phyloP scores from a whole-genome alignment of 169 alveolate species.

The Toxoplasma gondii region DNA sequence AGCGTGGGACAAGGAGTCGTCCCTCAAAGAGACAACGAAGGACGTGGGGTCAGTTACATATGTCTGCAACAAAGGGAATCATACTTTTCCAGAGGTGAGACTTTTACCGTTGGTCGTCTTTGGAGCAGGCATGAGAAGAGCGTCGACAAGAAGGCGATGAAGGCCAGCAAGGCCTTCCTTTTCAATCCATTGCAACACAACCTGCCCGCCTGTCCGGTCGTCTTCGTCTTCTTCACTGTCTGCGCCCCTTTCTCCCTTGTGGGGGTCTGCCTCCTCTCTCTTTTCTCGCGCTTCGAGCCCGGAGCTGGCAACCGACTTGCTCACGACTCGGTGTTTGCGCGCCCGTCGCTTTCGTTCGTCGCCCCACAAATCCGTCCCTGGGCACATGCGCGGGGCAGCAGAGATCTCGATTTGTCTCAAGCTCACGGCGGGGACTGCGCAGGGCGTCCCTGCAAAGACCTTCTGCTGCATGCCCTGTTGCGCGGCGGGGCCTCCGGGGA shows the following conservation, averaged over 20 bases:
- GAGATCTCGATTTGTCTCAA: background rate
- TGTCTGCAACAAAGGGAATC: too few species aligned
- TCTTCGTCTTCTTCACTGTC: background rate
- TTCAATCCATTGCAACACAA: background rate
- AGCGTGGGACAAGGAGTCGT: too few species aligned
- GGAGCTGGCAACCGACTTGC: too few species aligned
- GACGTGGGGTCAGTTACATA: too few species aligned
- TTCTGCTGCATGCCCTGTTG: background rate
- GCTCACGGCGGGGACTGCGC: background rate
- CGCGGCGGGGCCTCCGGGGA: background rate
- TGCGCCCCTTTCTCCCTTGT: background rate
- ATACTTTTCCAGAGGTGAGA: background rate
- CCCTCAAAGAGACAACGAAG: too few species aligned
- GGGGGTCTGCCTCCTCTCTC: background rate
- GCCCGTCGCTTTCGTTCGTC: background rate
- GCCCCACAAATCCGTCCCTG: background rate
- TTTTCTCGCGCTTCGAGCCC: background rate
- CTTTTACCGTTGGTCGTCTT: conserved; percentile 10
- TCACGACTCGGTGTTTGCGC: background rate
- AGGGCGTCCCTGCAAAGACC: background rate
- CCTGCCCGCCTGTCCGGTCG: background rate
- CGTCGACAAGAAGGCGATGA: conserved; percentile 34
- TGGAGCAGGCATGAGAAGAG: conserved; percentile 31
- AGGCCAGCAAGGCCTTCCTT: conserved; percentile 1
- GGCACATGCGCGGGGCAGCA: background rate